phyloP scores from a whole-genome alignment of 1,284 basidiomycete genomes.

The Trichosporon asahii region DNA sequence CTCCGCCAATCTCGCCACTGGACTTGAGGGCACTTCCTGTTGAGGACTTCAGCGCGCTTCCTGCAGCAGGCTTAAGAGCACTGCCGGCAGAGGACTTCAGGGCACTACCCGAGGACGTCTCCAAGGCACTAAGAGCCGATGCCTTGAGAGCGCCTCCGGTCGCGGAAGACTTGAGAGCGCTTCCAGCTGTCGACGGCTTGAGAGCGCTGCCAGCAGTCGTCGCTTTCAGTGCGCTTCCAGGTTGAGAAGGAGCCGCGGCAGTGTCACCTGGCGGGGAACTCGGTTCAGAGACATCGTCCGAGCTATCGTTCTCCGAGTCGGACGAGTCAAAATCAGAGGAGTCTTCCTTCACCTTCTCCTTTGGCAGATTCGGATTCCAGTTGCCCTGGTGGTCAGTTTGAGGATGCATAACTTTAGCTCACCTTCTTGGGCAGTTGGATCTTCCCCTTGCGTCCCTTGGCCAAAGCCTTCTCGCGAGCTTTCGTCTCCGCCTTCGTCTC shows the following conservation, averaged over 20 bases:
- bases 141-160: constrained; percentile 20
- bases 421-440: constrained; percentile 40
- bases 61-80: constrained; percentile 11
- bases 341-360: constrained; percentile 19
- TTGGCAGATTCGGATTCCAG: constrained; percentile 45
- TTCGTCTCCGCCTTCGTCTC: constrained; percentile 35
- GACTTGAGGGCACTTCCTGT: background rate
- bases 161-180: constrained; percentile 7
- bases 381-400: constrained; percentile 26
- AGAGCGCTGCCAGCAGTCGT: constrained; percentile 9
- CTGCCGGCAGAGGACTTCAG: constrained; percentile 12
- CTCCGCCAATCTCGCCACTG: background rate
- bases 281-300: constrained; percentile 23
- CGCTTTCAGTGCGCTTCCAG: background rate
- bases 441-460: constrained; percentile 20
- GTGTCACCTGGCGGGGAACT: constrained; percentile 15
- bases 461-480: constrained; percentile 25
- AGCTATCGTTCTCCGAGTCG: constrained; percentile 43
- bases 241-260: background rate
- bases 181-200: constrained; percentile 3
- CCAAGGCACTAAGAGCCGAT: constrained; percentile 7
- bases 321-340: constrained; percentile 51
- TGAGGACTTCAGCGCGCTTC: constrained; percentile 31
- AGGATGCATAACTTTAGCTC: constrained; percentile 8
- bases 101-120: background rate